phyloP scores from a whole-genome alignment of 1,284 basidiomycete genomes.

The Singerocomus rubriflavus region DNA sequence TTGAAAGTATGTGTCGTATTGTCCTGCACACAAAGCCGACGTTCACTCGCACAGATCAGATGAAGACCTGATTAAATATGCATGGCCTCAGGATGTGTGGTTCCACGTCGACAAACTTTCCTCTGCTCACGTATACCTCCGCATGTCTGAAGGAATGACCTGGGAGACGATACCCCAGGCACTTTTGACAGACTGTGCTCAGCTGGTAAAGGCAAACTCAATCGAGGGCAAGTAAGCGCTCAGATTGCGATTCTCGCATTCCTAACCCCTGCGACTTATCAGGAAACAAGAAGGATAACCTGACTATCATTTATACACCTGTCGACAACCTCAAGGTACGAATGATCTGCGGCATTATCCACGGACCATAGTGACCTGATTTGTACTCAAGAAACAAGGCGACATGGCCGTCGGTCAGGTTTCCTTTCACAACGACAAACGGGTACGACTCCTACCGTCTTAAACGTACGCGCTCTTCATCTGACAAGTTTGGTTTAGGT shows the following conservation, averaged over 20 bases:
- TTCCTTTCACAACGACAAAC: slow-evolving; percentile 88
- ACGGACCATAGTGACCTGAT: slow-evolving; percentile 3
- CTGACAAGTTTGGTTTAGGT: slow-evolving; percentile 45
- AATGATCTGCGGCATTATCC: neutral
- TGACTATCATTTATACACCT: slow-evolving; percentile 94
- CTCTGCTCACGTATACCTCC: slow-evolving; percentile 92
- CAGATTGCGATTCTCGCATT: neutral
- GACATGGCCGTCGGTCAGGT: slow-evolving; percentile 97
- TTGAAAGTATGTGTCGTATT: slow-evolving; percentile 72
- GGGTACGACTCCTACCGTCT: slow-evolving; percentile 41
- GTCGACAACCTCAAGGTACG: slow-evolving; percentile 83
- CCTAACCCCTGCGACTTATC: neutral
- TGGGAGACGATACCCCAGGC: slow-evolving; percentile 88
- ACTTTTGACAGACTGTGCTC: slow-evolving; percentile 83
- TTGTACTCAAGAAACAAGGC: slow-evolving; percentile 75
- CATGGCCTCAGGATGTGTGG: slow-evolving; percentile 79
- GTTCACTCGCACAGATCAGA: slow-evolving; percentile 48
- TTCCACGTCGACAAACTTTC: slow-evolving; percentile 90
- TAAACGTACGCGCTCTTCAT: neutral
- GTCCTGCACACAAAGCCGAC: slow-evolving; percentile 6
- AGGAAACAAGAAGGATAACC: slow-evolving; percentile 96
- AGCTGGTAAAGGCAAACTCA: slow-evolving; percentile 96
- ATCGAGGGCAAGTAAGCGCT: slow-evolving; percentile 75
- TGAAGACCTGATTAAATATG: slow-evolving; percentile 92
- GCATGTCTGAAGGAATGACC: slow-evolving; percentile 73